Base-by-base conservation (phyloP, 257 asterid species). In the Salvia miltiorrhiza region DNA sequence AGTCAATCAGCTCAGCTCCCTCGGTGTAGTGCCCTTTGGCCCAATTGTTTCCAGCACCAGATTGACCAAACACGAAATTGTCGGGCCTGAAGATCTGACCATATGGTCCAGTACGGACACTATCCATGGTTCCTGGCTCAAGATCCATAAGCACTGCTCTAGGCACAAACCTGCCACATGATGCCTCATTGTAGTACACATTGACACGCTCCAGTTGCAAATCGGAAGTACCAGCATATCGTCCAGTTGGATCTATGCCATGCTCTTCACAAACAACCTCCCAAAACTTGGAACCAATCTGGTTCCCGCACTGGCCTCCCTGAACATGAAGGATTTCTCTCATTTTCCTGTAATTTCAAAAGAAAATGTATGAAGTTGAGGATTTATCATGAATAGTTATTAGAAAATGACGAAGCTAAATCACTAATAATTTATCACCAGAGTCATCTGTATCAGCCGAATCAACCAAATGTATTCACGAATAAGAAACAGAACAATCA, bases 91-190 rank as follows among this genome's bases (percentile, higher is more conserved):
- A 86, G 78, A 86, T 87, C 90, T 87, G 94, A 1, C 91, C 91
- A 19, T 76, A 87, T 1, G 95, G 96, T 54, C 96, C 92, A 62
- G 95, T 87, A 16, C 96, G 87, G 33, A 89, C 96, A 72, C 92
- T 85, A 84, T 89, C 96, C 96, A 89, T 89, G 19, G 96, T 89
- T 35, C 96, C 96, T 33, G 96, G 96, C 83, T 89, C 96, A 48
- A 89, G 91, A 80, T 89, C 96, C 96, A 89, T 89, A 71, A 89
- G 96, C 83, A 89, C 95, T 20, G 96, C 95, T 67, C 95, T 91
- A 54, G 96, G 96, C 64, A 89, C 96, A 63, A 81, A 89, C 76
- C 96, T 81, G 44, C 96, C 92, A 61, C 95, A 89, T 0, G 96
- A 87, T 7, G 96, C 96, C 78, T 89, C 96, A 40, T 87, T 89